Evolutionary conservation across 192 early-diverging fungal genomes (phyloP), one percentile per base, ranked within the genome.

Genomic region (Coemansia sp.): DNA sequence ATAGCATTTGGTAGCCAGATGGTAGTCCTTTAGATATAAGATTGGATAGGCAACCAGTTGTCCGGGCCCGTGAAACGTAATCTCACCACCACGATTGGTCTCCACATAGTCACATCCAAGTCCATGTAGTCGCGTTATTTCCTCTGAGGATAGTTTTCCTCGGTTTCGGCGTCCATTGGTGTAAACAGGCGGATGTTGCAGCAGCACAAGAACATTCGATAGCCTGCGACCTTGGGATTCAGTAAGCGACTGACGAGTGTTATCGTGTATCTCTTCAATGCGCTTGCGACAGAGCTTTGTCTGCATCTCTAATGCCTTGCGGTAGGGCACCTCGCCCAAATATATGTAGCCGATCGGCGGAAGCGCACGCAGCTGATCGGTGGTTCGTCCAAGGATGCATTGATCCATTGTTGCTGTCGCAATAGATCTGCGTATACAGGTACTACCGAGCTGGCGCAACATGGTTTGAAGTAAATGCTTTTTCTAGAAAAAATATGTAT

Each of bases 41-140:
- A 93, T 94, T 4, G 97, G 97, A 68, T 99, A 99, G 14, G 87
- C 92, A 19, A 99, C 93, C 32, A 99, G 84, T 82, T 99, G 97
- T 0, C 95, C 95, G 6, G 95, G 97, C 0, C 97, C 97, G 75
- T 99, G 97, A 69, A 92, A 99, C 1, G 97, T 99, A 5, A 91
- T 88, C 73, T 99, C 89, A 14, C 97, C 97, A 23, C 97, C 97
- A 16, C 95, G 79, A 58, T 85, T 77, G 0, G 93, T 93, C 80
- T 92, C 75, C 7, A 78, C 53, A 52, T 61, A 62, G 62, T 74
- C 90, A 26, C 92, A 89, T n/a, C 89, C 92, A 7, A 90, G 67
- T 0, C 52, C 51, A n/a, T 65, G 58, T 53, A 91, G 67, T 31
- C 88, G 81, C 10, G 61, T 26, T 10, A 69, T 73, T 57, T 89